A percentile compares a stretch with the other conserved stretches of the same genome.
Evolutionary conservation across 768 basidiomycete species (phyloP).

Genomic region (Suillus lakei): DNA sequence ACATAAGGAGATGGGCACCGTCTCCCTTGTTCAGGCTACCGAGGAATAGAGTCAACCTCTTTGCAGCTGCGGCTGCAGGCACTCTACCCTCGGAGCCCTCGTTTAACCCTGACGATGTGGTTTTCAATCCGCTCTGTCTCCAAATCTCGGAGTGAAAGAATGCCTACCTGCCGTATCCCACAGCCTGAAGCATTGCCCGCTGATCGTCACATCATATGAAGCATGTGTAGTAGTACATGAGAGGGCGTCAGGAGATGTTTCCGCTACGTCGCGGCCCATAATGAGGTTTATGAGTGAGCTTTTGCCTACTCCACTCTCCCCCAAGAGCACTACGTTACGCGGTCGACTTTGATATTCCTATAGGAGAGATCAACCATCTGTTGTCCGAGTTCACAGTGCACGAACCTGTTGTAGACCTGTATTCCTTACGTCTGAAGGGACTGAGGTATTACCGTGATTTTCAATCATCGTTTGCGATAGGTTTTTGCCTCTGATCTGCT

Average conservation of each 20-base stretch:
- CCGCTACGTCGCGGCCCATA: slow-evolving; percentile 30
- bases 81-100: slow-evolving; percentile 35
- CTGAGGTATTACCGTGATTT: too few species aligned
- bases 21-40: slow-evolving; percentile 29
- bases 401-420: neutral
- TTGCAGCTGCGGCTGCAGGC: slow-evolving; percentile 29
- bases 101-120: slow-evolving; percentile 28
- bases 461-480: too few species aligned
- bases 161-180: slow-evolving; percentile 38
- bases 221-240: slow-evolving; percentile 42
- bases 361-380: neutral
- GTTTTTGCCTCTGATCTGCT: neutral
- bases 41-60: slow-evolving; percentile 35
- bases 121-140: neutral
- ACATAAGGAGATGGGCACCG: slow-evolving; percentile 32
- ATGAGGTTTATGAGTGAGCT: slow-evolving; percentile 51
- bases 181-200: slow-evolving; percentile 21
- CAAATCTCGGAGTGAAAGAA: neutral
- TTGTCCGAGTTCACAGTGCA: neutral
- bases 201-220: slow-evolving; percentile 27
- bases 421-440: neutral
- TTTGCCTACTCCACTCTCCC: slow-evolving; percentile 48
- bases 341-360: neutral
- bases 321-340: slow-evolving; percentile 45
- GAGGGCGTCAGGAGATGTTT: slow-evolving; percentile 31